Evolutionary conservation across 1,284 basidiomycete genomes (phyloP).

Genomic region (Pseudozyma sp.): DNA sequence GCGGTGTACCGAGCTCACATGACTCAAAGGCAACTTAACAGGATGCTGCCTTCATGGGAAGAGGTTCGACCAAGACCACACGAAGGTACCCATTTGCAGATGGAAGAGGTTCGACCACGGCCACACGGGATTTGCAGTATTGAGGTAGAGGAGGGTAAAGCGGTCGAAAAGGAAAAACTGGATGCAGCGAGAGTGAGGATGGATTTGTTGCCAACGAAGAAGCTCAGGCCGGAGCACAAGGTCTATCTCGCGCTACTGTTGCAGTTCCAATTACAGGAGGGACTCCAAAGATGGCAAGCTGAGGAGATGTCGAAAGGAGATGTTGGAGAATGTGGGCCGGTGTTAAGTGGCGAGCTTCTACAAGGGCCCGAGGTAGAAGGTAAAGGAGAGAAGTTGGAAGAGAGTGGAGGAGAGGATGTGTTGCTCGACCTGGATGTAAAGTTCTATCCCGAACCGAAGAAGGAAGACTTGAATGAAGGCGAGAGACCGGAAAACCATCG

Average conservation of each 20-base stretch:
- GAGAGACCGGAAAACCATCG: slow-evolving; percentile 31
- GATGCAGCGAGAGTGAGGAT: neutral
- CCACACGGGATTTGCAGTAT: too few relatives aligned
- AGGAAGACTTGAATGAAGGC: neutral
- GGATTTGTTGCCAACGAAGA: neutral
- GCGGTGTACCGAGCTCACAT: slow-evolving; percentile 6
- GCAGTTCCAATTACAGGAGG: too few relatives aligned
- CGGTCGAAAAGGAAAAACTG: neutral
- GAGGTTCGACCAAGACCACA: neutral
- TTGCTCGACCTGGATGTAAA: slow-evolving; percentile 13
- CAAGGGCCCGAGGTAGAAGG: neutral
- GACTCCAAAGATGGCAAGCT: too few relatives aligned
- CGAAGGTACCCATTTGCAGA: neutral
- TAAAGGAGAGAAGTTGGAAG: neutral
- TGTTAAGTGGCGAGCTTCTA: neutral
- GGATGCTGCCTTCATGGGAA: neutral
- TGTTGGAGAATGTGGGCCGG: too few relatives aligned
- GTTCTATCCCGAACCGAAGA: slow-evolving; percentile 13
- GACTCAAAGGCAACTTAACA: neutral
- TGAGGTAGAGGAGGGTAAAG: neutral
- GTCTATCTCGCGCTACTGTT: too few relatives aligned
- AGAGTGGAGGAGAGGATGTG: neutral
- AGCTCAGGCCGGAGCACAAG: slow-evolving; percentile 19
- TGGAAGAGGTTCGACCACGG: neutral
- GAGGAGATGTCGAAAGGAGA: too few relatives aligned